A percentile compares a stretch with the other conserved stretches of the same genome.
phyloP scores from a whole-genome alignment of 371 early-diverging fungal genomes.

The Mortierella sp. region DNA sequence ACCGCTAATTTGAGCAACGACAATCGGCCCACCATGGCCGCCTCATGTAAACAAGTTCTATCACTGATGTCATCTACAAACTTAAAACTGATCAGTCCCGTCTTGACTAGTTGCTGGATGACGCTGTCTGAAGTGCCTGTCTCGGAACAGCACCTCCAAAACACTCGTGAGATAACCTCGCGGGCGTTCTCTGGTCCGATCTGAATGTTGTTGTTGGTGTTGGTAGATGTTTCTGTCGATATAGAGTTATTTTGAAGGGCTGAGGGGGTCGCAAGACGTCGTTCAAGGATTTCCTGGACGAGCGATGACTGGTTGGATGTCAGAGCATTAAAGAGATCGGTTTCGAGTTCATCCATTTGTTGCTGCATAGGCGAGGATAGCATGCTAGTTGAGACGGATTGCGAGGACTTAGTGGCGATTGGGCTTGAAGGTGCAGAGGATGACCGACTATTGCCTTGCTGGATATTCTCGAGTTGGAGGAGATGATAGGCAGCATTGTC shows the following conservation, averaged over 20 bases:
- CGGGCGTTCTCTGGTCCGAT: slow-evolving; percentile 43
- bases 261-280: slow-evolving; percentile 48
- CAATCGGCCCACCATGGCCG: slow-evolving; percentile 82
- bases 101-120: slow-evolving; percentile 72
- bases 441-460: slow-evolving; percentile 54
- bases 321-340: slow-evolving; percentile 55
- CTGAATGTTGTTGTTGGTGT: neutral
- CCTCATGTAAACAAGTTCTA: slow-evolving; percentile 90
- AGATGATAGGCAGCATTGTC: slow-evolving; percentile 77
- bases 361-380: slow-evolving; percentile 46
- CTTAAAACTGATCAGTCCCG: slow-evolving; percentile 75
- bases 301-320: slow-evolving; percentile 61
- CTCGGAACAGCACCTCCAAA: slow-evolving; percentile 88
- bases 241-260: slow-evolving; percentile 23
- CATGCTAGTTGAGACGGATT: slow-evolving; percentile 21
- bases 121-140: slow-evolving; percentile 60
- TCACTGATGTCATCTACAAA: slow-evolving; percentile 93
- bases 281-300: slow-evolving; percentile 72
- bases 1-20: slow-evolving; percentile 72
- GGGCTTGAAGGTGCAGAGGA: slow-evolving; percentile 46
- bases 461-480: slow-evolving; percentile 39
- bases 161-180: slow-evolving; percentile 78
- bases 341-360: slow-evolving; percentile 45
- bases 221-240: slow-evolving; percentile 2
- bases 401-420: slow-evolving; percentile 35